Evolutionary conservation across 2,329 filamentous ascomycete genomes (phyloP), one percentile per base, ranked within the genome.

Genomic region (Emergomyces orientalis): DNA sequence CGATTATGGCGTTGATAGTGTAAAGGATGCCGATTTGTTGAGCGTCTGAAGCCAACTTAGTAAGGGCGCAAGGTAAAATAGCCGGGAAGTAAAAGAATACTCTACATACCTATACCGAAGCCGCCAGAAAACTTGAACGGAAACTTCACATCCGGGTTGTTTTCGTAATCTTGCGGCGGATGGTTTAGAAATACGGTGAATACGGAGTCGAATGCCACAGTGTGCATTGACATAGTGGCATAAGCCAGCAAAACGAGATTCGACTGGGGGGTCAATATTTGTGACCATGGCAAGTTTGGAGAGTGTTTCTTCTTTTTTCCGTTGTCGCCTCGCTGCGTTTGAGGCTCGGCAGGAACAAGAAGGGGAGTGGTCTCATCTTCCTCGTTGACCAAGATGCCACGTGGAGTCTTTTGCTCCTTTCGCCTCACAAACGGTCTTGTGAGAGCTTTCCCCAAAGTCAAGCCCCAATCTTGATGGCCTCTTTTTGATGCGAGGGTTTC

Each of bases 141-240:
- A 0, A 90, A 81, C 1, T 80, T 77, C 13, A 85, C 78, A 0
- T 82, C 77, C 0, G 85, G 84, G 63, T 84, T 81, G 56, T 83
- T 75, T 41, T 83, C 75, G 4, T 79, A 74, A 4, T 80, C 71
- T 68, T 86, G 80, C 0, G 75, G 75, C 0, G 88, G 88, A 67
- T 90, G 88, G 75, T 96, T 89, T 70, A 97, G 83, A 73, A 96
- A 96, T 0, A 97, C 90, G 2, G 91, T 89, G 1, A 97, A 83
- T 2, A 93, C 81, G 71, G 96, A 91, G 74, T 97, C 93, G 71
- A 87, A 97, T 0, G 90, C 87, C 47, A 95, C 86, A 0, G 86
- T 87, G 74, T 96, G 91, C 58, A 95, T 82, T 0, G 91, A 89
- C 22, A 97, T 81, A 59, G 94, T 80, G 1, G 88, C 88, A 75